A percentile compares a stretch with the other conserved stretches of the same genome.
Conservation (phyloP, 208 protist species). For the Vickermania ingenoplastis region DNA sequence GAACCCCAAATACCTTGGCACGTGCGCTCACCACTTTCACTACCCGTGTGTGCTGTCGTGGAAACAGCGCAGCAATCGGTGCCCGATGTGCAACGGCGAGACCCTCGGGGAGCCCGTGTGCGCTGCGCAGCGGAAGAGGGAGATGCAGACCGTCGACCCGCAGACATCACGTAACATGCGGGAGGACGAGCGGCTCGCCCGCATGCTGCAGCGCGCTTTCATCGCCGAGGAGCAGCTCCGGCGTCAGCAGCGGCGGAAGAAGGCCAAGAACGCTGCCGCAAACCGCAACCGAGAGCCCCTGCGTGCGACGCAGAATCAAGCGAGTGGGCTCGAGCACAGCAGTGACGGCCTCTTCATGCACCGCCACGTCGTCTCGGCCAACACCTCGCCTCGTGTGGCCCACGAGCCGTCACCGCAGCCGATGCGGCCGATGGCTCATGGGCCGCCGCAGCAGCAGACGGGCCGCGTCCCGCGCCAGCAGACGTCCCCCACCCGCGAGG, state of each 20-base stretch:
- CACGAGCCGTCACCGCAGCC: background rate
- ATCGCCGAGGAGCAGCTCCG: background rate
- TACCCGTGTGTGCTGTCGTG: slow-evolving; percentile 56
- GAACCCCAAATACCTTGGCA: slow-evolving; percentile 46
- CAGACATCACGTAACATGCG: slow-evolving; percentile 9
- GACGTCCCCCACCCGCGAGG: too few species aligned
- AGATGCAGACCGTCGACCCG: background rate
- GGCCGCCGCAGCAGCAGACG: too few species aligned
- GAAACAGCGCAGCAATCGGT: slow-evolving; percentile 73
- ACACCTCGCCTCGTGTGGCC: background rate
- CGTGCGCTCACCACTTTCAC: slow-evolving; percentile 65
- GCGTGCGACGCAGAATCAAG: background rate
- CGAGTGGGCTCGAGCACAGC: too few species aligned
- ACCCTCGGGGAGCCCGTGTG: slow-evolving; percentile 35
- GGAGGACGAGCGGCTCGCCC: slow-evolving; percentile 20
- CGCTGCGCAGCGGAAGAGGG: slow-evolving; percentile 2
- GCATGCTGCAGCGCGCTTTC: slow-evolving; percentile 22
- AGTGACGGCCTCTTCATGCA: background rate
- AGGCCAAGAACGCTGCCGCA: background rate
- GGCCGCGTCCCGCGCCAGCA: too few species aligned
- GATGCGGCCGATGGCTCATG: too few species aligned
- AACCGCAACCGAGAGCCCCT: background rate
- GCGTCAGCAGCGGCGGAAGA: slow-evolving; percentile 8
- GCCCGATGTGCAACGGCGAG: slow-evolving; percentile 59
- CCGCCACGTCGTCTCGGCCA: background rate